Evolutionary conservation across 805 yeast genomes (phyloP).

Genomic region (Saturnispora besseyi): DNA sequence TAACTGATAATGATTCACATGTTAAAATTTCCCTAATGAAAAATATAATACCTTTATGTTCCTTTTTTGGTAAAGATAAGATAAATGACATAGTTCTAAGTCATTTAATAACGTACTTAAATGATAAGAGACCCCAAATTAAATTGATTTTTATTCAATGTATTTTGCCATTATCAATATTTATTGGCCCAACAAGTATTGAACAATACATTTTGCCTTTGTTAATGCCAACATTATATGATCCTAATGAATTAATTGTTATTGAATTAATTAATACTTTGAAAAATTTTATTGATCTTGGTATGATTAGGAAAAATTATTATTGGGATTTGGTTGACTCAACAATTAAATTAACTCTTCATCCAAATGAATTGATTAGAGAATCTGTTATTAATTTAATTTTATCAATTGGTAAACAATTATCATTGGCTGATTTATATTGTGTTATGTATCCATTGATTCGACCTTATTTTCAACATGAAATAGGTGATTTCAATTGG

Average conservation of each 20-base stretch:
- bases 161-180: constrained; percentile 65
- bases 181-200: constrained; percentile 70
- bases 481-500: constrained; percentile 60
- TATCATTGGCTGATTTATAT: constrained; percentile 69
- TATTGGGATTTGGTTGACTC: constrained; percentile 47
- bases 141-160: constrained; percentile 64
- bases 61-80: constrained; percentile 76
- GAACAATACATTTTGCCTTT: constrained; percentile 87
- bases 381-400: constrained; percentile 57
- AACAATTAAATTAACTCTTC: constrained; percentile 54
- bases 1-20: constrained; percentile 58
- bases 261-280: constrained; percentile 56
- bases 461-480: constrained; percentile 68
- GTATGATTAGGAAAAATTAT: constrained; percentile 41
- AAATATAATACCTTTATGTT: constrained; percentile 69
- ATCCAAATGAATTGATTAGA: constrained; percentile 82
- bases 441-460: constrained; percentile 79
- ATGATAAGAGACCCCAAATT: constrained; percentile 62
- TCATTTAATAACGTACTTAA: constrained; percentile 84
- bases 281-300: constrained; percentile 46
- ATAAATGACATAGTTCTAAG: constrained; percentile 84
- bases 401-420: constrained; percentile 49
- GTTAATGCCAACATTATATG: constrained; percentile 72
- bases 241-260: constrained; percentile 75
- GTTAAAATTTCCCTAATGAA: constrained; percentile 64